Base-by-base conservation (phyloP, 805 yeast genomes). In the Schizosaccharomyces japonicus region DNA sequence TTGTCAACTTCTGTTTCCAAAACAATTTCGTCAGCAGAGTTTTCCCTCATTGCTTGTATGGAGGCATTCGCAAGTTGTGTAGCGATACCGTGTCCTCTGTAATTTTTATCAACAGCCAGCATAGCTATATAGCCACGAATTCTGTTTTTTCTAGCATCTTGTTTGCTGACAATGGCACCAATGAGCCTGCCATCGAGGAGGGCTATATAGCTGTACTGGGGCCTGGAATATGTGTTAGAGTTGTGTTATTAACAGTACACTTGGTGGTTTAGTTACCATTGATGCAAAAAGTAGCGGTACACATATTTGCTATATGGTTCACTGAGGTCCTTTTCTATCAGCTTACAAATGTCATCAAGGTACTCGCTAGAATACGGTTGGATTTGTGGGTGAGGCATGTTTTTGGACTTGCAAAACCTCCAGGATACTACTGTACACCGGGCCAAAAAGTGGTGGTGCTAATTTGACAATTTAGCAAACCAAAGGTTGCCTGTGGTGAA, bases 241-340 rank as follows among this genome's bases (percentile, higher is more conserved):
- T 8, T 8, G 13, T 29, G 19, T 32, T 13, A 17, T 10, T 28
- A 10, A 32, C 15, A 10, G 15, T 56, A 87, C 33, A 80, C 57
- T 48, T 71, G 70, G 51, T 94, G 79, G 50, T 84, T 68, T 44
- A 79, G 76, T 1, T 96, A 95, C 95, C 95, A 85, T 55, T 76
- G 78, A 55, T 79, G 78, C 39, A 90, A 64, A 58, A 90, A 90
- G 63, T 78, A 90, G 58, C 94, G 71, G 61, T 85, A 90, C 2
- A 90, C 95, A 56, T 82, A 90, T 17, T 82, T 71, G 3, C 95
- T 85, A 59, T 90, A 90, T 0, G 98, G 96, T 60, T 90, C 98
- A 27, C 90, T 78, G 34, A 90, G 66, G 59, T 85, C 90, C 8
- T 65, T 66, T 36, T 78, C 72, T 8, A 87, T 76, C 44, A 87